A percentile compares a stretch with the other conserved stretches of the same genome.
These are phyloP conservation scores for Taiozyma sp. DNA, from an alignment of 1,139 yeast genomes.

Conservation along the genomic window DNA sequence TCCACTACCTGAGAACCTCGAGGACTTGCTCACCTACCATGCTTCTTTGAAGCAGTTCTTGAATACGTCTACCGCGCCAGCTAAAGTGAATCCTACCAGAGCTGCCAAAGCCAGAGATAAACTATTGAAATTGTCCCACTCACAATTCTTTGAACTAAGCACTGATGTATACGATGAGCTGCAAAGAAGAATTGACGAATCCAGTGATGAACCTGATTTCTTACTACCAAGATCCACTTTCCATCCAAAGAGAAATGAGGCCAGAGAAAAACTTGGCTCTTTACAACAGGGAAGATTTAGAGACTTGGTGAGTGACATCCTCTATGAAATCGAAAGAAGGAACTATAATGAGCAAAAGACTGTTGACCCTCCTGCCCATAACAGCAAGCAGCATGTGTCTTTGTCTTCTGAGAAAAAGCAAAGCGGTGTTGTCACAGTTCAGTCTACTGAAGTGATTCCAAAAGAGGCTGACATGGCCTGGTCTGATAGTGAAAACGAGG, in stretches of 20 bases:
- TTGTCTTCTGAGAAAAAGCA: slow-evolving; percentile 2
- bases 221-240: slow-evolving; percentile 67
- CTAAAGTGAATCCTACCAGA: slow-evolving; percentile 39
- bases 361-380: not conserved
- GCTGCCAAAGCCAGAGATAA: slow-evolving; percentile 84
- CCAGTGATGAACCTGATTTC: slow-evolving; percentile 53
- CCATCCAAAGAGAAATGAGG: slow-evolving; percentile 94
- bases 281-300: slow-evolving; percentile 79
- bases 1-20: slow-evolving; percentile 6
- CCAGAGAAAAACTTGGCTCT: slow-evolving; percentile 86
- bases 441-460: slow-evolving; percentile 67
- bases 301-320: slow-evolving; percentile 87
- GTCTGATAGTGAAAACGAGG: slow-evolving; percentile 61
- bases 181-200: slow-evolving; percentile 57
- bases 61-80: slow-evolving; percentile 15
- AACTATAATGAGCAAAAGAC: slow-evolving; percentile 36
- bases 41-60: slow-evolving; percentile 20
- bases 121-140: slow-evolving; percentile 69
- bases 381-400: not conserved
- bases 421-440: slow-evolving; percentile 30
- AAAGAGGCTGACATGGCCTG: slow-evolving; percentile 75
- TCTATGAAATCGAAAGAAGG: slow-evolving; percentile 83
- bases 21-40: slow-evolving; percentile 18
- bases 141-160: slow-evolving; percentile 85
- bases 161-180: slow-evolving; percentile 94